These are phyloP conservation scores for Saccharomycopsis phalli DNA, from an alignment of 1,139 yeast species.

Conservation along the genomic window DNA sequence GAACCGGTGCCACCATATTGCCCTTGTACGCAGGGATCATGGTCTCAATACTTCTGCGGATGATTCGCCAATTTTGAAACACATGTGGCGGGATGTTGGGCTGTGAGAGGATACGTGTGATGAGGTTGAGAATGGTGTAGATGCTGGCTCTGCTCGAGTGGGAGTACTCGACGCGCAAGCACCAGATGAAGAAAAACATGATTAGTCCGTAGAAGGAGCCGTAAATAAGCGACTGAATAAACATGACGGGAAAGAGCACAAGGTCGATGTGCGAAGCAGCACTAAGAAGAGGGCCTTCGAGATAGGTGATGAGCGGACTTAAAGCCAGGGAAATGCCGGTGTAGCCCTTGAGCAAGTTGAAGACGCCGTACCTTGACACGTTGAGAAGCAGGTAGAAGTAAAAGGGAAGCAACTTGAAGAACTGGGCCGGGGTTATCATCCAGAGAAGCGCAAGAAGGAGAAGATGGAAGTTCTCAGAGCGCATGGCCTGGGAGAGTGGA, in stretches of 20 bases:
- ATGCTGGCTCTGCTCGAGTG: conserved; percentile 8
- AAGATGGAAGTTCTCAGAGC: conserved; percentile 19
- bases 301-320: conserved; percentile 12
- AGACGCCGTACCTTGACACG: conserved; percentile 3
- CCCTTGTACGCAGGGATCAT: conserved; percentile 9
- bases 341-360: conserved; percentile 7
- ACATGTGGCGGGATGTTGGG: conserved; percentile 17
- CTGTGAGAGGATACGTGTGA: conserved; percentile 9
- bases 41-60: conserved; percentile 4
- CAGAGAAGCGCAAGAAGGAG: conserved; percentile 16
- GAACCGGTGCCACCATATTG: too few species aligned
- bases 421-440: conserved; percentile 18
- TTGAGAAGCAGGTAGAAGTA: conserved; percentile 12
- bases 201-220: conserved; percentile 17
- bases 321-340: conserved; percentile 6
- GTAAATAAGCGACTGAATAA: conserved; percentile 12
- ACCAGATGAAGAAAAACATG: conserved; percentile 18
- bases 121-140: conserved; percentile 7
- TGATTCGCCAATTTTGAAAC: conserved; percentile 6
- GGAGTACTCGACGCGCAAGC: conserved; percentile 12
- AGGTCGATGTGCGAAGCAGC: conserved; percentile 16
- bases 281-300: conserved; percentile 8
- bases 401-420: conserved; percentile 19
- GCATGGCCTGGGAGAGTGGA: conserved; percentile 14
- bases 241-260: conserved; percentile 16